Base-by-base conservation (phyloP, 2,329 filamentous ascomycete species). In the Parastagonospora avenae region DNA sequence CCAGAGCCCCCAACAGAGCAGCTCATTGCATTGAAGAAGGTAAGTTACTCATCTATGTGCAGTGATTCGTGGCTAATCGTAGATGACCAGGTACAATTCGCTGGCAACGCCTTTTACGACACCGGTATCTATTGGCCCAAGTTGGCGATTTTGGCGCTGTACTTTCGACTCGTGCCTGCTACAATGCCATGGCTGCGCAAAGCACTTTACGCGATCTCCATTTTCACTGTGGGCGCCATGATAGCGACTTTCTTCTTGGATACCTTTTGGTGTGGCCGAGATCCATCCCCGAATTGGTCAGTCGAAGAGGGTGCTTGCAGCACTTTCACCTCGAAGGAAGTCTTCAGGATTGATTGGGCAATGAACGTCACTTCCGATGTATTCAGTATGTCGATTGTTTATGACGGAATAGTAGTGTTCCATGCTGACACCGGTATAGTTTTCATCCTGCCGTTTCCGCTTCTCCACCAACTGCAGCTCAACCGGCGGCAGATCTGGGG, bases 271-370 rank as follows among this genome's bases (percentile, higher is more conserved):
- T 61, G 59, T 16, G 59, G 59, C 2, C 42, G 40, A 3, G 24
- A 62, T 12, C 59, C 62, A 2, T 57, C 60, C 14, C 38, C 52
- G n/a, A 63, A 63, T 16, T 63, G 59, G 60, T 62, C 60, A 6
- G 24, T 46, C 1, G 59, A 60, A 2, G 52, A 60, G 11, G 52
- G 27, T 9, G 48, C 52, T 5, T 63, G 60, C 42, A 59, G 48
- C 30, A 60, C 60, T 1, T 63, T 63, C 35, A 47, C 43, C 10
- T 63, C 60, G 2, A 62, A 62, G 16, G 36, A 57, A 4, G 59
- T 62, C 8, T 63, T 63, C 29, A 41, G 59, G 16, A 55, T 55
- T 15, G 59, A 59, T 12, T 59, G 56, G 59, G 39, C 12, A 10
- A 50, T 55, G 33, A 61, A 61, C 7, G 8, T 61, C 6, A 12